Conservation (phyloP, 495 filamentous ascomycete species). For the Penicillium dipodomyicola region DNA sequence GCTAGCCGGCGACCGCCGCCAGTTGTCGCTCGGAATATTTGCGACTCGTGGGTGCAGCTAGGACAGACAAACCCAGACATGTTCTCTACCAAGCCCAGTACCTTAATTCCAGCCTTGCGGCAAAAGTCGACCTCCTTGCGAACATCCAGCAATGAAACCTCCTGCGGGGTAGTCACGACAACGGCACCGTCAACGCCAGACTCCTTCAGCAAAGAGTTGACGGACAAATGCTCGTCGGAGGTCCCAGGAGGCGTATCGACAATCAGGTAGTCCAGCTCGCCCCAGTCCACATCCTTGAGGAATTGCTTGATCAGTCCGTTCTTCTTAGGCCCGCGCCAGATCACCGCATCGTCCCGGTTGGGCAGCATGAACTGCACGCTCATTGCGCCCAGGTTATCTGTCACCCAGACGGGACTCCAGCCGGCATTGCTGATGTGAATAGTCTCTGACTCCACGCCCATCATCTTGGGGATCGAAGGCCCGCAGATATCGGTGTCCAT, state of each 20-base stretch:
- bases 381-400: constrained; percentile 91
- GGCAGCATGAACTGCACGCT: constrained; percentile 97
- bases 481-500: constrained; percentile 98
- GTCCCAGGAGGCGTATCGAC: constrained; percentile 96
- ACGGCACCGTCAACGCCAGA: constrained; percentile 90
- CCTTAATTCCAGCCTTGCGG: constrained; percentile 82
- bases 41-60: constrained; percentile 72
- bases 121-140: constrained; percentile 97
- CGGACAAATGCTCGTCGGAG: constrained; percentile 88
- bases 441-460: constrained; percentile 89
- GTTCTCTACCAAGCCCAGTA: constrained; percentile 93
- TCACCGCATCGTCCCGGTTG: constrained; percentile 85
- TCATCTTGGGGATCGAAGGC: constrained; percentile 94
- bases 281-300: constrained; percentile 96
- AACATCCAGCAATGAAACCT: constrained; percentile 89
- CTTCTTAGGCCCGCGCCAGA: constrained; percentile 97
- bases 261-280: constrained; percentile 85
- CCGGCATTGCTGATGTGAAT: constrained; percentile 82
- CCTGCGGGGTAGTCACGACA: constrained; percentile 91
- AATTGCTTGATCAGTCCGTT: constrained; percentile 98
- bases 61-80: constrained; percentile 97
- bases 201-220: constrained; percentile 84
- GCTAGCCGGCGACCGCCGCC: constrained; percentile 80
- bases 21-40: constrained; percentile 90
- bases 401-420: constrained; percentile 92